These are phyloP conservation scores for Colletotrichum lini DNA, from an alignment of 2,329 filamentous ascomycete genomes.

Conservation along the genomic window DNA sequence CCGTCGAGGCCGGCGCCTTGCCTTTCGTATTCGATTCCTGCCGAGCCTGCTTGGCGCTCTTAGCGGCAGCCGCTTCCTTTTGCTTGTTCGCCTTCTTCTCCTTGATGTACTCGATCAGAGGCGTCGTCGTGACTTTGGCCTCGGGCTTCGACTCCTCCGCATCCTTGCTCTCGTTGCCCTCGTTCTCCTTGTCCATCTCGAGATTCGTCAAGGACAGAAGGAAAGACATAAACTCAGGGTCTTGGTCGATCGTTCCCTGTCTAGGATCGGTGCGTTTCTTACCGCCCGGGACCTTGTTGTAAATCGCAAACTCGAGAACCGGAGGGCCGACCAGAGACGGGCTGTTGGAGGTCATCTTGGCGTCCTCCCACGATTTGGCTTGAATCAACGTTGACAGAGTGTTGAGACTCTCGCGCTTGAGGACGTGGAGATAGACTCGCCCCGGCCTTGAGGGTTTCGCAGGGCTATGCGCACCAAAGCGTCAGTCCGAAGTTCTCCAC, in stretches of 20 bases:
- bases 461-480: constrained; percentile 64
- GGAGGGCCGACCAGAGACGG: constrained; percentile 84
- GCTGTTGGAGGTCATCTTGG: constrained; percentile 81
- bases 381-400: constrained; percentile 80
- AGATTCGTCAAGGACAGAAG: constrained; percentile 88
- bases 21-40: constrained; percentile 68
- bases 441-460: constrained; percentile 88
- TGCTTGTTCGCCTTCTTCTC: constrained; percentile 89
- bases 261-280: constrained; percentile 85
- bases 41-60: constrained; percentile 69
- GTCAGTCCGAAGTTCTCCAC: constrained; percentile 24
- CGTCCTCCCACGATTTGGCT: constrained; percentile 81
- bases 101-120: constrained; percentile 88
- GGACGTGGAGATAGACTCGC: constrained; percentile 86
- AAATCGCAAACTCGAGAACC: constrained; percentile 84
- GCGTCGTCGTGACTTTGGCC: constrained; percentile 82
- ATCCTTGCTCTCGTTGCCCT: constrained; percentile 59
- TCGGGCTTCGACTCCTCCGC: constrained; percentile 66
- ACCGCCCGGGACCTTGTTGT: constrained; percentile 83
- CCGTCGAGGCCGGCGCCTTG: constrained; percentile 52
- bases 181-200: constrained; percentile 62
- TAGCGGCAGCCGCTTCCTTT: constrained; percentile 70
- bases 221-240: constrained; percentile 95
- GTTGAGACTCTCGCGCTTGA: constrained; percentile 77
- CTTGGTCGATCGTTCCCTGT: constrained; percentile 96